A percentile compares a stretch with the other conserved stretches of the same genome.
Conservation (phyloP, 2,329 filamentous ascomycete species). For the Diaporthe humulicola region DNA sequence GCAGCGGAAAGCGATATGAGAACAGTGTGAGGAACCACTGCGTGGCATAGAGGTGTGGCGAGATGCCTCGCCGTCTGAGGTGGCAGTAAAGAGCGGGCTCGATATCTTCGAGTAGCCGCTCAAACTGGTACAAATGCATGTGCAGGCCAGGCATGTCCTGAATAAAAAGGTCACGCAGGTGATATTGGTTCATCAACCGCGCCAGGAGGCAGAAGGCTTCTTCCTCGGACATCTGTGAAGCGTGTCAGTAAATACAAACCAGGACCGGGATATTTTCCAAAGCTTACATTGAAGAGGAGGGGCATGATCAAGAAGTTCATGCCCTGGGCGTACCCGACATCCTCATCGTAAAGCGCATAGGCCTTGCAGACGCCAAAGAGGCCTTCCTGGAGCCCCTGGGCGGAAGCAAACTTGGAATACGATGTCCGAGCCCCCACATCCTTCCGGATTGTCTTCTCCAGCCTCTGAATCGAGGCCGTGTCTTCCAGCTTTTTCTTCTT, state of each 20-base stretch:
- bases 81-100: constrained; percentile 97
- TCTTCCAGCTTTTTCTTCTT: constrained; percentile 87
- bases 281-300: constrained; percentile 86
- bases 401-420: constrained; percentile 95
- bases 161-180: constrained; percentile 91
- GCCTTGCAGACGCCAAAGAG: constrained; percentile 97
- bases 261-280: neutral
- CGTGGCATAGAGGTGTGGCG: constrained; percentile 93
- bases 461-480: constrained; percentile 77
- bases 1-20: constrained; percentile 95
- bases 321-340: constrained; percentile 95
- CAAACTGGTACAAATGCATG: constrained; percentile 93
- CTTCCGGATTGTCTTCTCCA: constrained; percentile 92
- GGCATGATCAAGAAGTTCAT: constrained; percentile 99
- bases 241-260: constrained; percentile 1
- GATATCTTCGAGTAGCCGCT: constrained; percentile 91
- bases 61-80: constrained; percentile 87
- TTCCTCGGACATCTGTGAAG: constrained; percentile 87
- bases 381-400: constrained; percentile 91
- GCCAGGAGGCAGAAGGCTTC: constrained; percentile 96
- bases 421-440: constrained; percentile 94
- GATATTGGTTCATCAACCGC: constrained; percentile 96
- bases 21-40: constrained; percentile 99
- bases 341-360: constrained; percentile 95
- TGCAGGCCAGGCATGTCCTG: constrained; percentile 97